A percentile compares a stretch with the other conserved stretches of the same genome.
These are phyloP conservation scores for Suillus weaverae DNA, from an alignment of 768 basidiomycete genomes.

Conservation along the genomic window DNA sequence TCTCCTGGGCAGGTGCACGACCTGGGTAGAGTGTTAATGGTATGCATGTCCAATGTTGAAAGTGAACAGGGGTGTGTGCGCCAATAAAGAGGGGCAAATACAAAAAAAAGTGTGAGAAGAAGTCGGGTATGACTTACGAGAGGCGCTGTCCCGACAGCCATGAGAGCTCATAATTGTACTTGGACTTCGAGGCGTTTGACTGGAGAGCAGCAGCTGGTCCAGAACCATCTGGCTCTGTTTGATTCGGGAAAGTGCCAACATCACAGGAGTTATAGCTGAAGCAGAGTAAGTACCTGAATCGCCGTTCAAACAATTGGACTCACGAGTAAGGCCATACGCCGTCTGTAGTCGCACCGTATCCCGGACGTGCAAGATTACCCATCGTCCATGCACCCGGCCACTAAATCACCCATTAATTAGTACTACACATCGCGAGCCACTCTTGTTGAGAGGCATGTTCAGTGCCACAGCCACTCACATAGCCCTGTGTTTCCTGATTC, in stretches of 20 bases:
- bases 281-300: not conserved
- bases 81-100: constrained; percentile 7
- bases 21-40: constrained; percentile 29
- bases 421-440: not conserved
- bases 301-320: constrained; percentile 15
- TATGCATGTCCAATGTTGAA: not conserved
- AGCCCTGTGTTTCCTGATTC: constrained; percentile 48
- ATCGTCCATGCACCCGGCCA: constrained; percentile 91
- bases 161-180: constrained; percentile 63
- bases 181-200: constrained; percentile 44
- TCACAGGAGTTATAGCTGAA: constrained; percentile 56
- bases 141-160: constrained; percentile 79
- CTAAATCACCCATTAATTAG: constrained; percentile 29
- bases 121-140: constrained; percentile 46
- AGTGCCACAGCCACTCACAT: constrained; percentile 33
- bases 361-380: constrained; percentile 84
- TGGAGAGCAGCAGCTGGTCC: constrained; percentile 64
- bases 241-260: constrained; percentile 56
- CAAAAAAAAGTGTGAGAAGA: not conserved
- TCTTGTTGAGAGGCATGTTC: not conserved
- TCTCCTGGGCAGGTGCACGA: constrained; percentile 75
- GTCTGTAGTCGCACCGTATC: constrained; percentile 77
- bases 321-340: constrained; percentile 84
- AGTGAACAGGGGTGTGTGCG: not conserved
- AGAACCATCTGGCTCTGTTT: constrained; percentile 43